Base-by-base conservation (phyloP, 2,329 filamentous ascomycete species). In the Penicillium capsulatum region DNA sequence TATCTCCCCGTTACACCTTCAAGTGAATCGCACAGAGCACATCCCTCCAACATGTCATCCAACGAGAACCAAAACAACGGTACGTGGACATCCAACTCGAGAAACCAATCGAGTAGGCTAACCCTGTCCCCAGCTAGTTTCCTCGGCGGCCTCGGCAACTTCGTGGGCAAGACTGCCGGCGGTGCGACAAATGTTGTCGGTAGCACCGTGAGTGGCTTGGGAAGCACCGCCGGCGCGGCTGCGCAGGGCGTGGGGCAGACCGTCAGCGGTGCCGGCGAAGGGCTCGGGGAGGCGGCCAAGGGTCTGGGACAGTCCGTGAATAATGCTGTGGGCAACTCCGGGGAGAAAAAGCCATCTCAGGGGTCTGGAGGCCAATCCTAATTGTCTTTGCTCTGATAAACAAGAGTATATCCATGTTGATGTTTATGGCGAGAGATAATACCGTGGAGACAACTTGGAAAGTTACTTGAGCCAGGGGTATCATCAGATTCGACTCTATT, bases 171-270 rank as follows among this genome's bases (percentile, higher is more conserved):
- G 37, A 59, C 55, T 3, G 50, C 55, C 19, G 41, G 46, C 14
- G 57, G 55, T 28, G 40, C 55, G 3, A 54, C 52, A 10, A 36
- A 33, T 16, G 53, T 52, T 16, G 43, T 54, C 4, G 53, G 57
- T 20, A 47, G 50, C 16, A 35, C 55, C 1, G 42, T 57, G 11
- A 49, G 54, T 40, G 58, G 56, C 17, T 40, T 59, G 10, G 58
- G 58, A 34, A 56, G 54, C 31, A 53, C 55, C 3, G 50, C 53
- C 22, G 51, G 54, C 20, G 48, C 51, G 26, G 51, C 48, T 9
- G 51, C 54, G 30, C 40, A 51, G 32, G 56, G 51, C 4, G 45
- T 60, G 10, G 58, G 59, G 28, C 51, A 63, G 34, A 64, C 61
- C 5, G 54, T 61, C 27, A 45, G 45, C 11, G 51, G 50, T 17